phyloP scores from a whole-genome alignment of 2,329 filamentous ascomycete species.

The Onygenales sp. region DNA sequence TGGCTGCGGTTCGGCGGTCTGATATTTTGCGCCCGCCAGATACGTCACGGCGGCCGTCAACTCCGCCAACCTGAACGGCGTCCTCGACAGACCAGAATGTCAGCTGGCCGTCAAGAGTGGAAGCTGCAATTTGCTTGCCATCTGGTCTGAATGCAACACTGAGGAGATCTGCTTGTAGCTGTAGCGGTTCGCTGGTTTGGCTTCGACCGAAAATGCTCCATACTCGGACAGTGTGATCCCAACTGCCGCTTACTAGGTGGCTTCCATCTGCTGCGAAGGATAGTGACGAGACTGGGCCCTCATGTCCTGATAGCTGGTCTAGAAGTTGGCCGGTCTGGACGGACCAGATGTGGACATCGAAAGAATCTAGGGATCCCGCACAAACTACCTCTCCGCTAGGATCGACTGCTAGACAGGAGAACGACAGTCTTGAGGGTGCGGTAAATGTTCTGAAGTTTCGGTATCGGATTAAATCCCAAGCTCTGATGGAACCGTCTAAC shows the following conservation, averaged over 20 bases:
- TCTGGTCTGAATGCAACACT: slow-evolving; percentile 82
- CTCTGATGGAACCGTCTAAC: slow-evolving; percentile 84
- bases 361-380: slow-evolving; percentile 88
- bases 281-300: slow-evolving; percentile 82
- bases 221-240: slow-evolving; percentile 90
- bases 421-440: slow-evolving; percentile 80
- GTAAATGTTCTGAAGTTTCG: slow-evolving; percentile 97
- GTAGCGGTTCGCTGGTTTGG: slow-evolving; percentile 88
- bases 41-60: slow-evolving; percentile 85
- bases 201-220: slow-evolving; percentile 94
- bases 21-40: slow-evolving; percentile 83
- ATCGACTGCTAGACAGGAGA: slow-evolving; percentile 92
- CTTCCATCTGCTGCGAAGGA: slow-evolving; percentile 82
- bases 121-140: slow-evolving; percentile 80
- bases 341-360: slow-evolving; percentile 96
- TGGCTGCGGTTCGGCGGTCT: slow-evolving; percentile 85
- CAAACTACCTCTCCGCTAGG: slow-evolving; percentile 94
- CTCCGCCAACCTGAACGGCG: slow-evolving; percentile 71
- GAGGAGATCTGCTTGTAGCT: slow-evolving; percentile 83
- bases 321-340: slow-evolving; percentile 95
- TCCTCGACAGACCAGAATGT: slow-evolving; percentile 92
- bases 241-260: slow-evolving; percentile 80
- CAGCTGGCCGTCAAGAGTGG: slow-evolving; percentile 84
- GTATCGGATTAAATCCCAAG: slow-evolving; percentile 93
- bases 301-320: slow-evolving; percentile 82